Evolutionary conservation across 352 stramenopile species (phyloP), one percentile per base, ranked within the genome.

Genomic region (Globisporangium barbulae): DNA sequence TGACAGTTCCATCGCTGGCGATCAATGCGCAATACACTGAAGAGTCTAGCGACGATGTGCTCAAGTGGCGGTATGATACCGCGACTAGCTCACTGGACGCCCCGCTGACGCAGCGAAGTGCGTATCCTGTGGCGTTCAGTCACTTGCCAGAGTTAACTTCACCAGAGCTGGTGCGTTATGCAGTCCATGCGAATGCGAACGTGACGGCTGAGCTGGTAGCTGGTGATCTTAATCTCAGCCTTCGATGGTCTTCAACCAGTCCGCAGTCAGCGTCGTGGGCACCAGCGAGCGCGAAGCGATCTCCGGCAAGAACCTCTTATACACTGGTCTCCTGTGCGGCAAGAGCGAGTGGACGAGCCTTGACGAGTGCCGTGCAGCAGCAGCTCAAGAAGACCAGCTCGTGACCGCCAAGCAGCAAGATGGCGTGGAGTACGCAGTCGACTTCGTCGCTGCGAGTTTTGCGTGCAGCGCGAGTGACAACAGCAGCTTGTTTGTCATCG

Each of bases 401-500:
- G 30, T 62, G 28, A 62, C 42, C 12, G 17, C 44, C 41, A 35
- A 61, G 17, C 42, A 44, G 30, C 35, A 15, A 41, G 9, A 19
- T 4, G 42, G 33, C 10, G 30, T 45, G 13, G 41, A 44, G 56
- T 54, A 54, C n/a, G 56, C 42, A 17, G 12, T 62, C 15, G 56
- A 42, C 28, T 54, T 62, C 30, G 28, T 53, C 19, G 42, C 28
- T 17, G 10, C 15, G 8, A 53, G 25, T 19, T 49, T 25, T 9
- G 8, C 19, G 2, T 35, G 41, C 41, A 62, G 28, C 5, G 15
- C 1, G 7, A 21, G 30, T 12, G 41, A 21, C 44, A 62, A 21
- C 42, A 62, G 42, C 17, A 62, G 4, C 9, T n/a, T 62, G 28
- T 41, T 53, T 44, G 42, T 54, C 39, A n/a, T 45, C 19, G 19